Conservation (phyloP, 2,329 filamentous ascomycete species). For the Pseudogymnoascus sp. region DNA sequence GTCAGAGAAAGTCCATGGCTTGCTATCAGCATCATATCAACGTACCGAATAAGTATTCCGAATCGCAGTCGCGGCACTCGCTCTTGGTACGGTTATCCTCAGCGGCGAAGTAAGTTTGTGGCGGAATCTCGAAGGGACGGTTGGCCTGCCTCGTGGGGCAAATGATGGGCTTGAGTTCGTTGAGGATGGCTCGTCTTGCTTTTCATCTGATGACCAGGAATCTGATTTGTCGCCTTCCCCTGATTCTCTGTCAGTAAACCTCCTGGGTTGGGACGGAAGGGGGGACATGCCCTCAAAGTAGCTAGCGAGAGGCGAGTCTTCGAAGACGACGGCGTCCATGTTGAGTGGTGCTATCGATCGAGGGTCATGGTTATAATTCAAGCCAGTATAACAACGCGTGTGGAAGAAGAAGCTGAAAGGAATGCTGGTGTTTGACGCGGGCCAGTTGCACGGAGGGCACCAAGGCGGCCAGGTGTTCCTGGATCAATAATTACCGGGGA, state of each 20-base stretch:
- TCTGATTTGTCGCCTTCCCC: constrained; percentile 11
- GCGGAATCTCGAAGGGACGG: constrained; percentile 46
- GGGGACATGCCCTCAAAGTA: constrained; percentile 71
- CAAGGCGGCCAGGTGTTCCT: constrained; percentile 6
- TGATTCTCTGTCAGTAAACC: not conserved
- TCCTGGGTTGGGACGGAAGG: constrained; percentile 12
- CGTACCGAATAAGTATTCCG: constrained; percentile 46
- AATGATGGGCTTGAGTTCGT: constrained; percentile 33
- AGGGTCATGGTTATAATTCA: constrained; percentile 7
- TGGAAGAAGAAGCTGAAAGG: not conserved
- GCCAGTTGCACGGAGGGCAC: not conserved
- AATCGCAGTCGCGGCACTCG: constrained; percentile 37
- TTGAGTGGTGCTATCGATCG: constrained; percentile 15
- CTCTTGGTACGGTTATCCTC: constrained; percentile 34
- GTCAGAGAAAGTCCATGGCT: constrained; percentile 32
- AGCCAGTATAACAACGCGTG: not conserved
- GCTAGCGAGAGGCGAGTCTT: constrained; percentile 79
- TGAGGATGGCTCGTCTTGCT: constrained; percentile 15
- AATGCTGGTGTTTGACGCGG: constrained; percentile 9
- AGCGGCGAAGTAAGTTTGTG: constrained; percentile 39
- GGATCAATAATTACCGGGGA: not conserved
- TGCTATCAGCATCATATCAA: constrained; percentile 12
- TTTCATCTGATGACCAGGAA: not conserved
- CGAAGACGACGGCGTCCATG: constrained; percentile 84
- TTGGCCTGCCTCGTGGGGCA: constrained; percentile 48